phyloP scores from a whole-genome alignment of 2,329 filamentous ascomycete genomes.

The Phaeosphaeriaceae sp. region DNA sequence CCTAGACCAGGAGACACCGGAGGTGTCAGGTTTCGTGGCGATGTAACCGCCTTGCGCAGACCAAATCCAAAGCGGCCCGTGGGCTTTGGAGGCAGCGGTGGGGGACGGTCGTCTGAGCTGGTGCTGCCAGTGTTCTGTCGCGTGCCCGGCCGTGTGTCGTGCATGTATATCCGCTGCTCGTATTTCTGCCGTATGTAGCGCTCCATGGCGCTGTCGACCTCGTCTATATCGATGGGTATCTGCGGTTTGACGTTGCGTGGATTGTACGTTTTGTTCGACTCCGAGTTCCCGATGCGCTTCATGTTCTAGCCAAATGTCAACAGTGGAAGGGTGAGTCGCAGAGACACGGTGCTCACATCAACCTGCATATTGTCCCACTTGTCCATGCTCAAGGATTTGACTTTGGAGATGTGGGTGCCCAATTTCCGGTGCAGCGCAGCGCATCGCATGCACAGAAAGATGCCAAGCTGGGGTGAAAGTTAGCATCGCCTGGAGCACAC shows the following conservation, averaged over 20 bases:
- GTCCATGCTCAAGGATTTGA: conserved; percentile 99
- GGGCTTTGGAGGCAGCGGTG: conserved; percentile 66
- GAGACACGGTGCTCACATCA: conserved; percentile 69
- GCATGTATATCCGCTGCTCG: conserved; percentile 66
- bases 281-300: conserved; percentile 86
- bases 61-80: conserved; percentile 68
- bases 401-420: conserved; percentile 96
- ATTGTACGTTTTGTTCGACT: conserved; percentile 90
- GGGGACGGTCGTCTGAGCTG: conserved; percentile 63
- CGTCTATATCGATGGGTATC: conserved; percentile 88
- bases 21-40: conserved; percentile 65
- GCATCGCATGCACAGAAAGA: conserved; percentile 98
- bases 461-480: conserved; percentile 70
- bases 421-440: conserved; percentile 94
- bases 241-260: conserved; percentile 81
- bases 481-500: conserved; percentile 12
- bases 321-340: neutral
- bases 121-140: conserved; percentile 65
- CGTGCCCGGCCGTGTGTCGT: conserved; percentile 49
- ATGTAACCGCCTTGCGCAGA: conserved; percentile 73
- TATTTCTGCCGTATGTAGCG: conserved; percentile 96
- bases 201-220: conserved; percentile 93
- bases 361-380: conserved; percentile 96
- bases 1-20: conserved; percentile 42
- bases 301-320: conserved; percentile 71